These are phyloP conservation scores for Rutidosis leptorrhynchoides DNA, from an alignment of 129 eudicot species.

Conservation along the genomic window DNA sequence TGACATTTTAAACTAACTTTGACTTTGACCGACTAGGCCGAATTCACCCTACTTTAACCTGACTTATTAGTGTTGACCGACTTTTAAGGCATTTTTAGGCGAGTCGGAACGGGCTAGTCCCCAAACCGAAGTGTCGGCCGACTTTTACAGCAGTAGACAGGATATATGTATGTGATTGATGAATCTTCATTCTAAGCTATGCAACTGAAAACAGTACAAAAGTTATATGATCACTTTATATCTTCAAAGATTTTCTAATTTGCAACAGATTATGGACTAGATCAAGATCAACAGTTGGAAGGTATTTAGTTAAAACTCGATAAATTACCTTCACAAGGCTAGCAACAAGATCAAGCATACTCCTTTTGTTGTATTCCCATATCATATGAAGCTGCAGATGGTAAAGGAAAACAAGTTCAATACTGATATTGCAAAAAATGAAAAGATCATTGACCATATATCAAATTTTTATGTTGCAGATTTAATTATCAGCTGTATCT, in stretches of 20 bases:
- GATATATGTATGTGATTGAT: neutral
- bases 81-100: too few species aligned
- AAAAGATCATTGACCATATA: neutral
- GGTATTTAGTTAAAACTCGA: neutral
- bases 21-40: too few species aligned
- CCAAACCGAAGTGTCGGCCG: too few species aligned
- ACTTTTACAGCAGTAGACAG: too few species aligned
- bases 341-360: conserved; percentile 91
- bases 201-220: conserved; percentile 3
- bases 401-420: conserved; percentile 7
- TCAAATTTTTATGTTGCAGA: neutral
- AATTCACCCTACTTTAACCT: too few species aligned
- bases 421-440: neutral
- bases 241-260: neutral
- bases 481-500: neutral
- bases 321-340: conserved; percentile 71
- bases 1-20: too few species aligned
- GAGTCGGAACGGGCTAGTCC: too few species aligned
- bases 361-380: conserved; percentile 72
- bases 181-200: neutral
- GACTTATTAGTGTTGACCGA: too few species aligned
- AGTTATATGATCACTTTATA: neutral
- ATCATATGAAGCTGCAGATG: conserved; percentile 66
- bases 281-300: conserved; percentile 8
- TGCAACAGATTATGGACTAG: neutral